phyloP scores from a whole-genome alignment of 306 rosid species.

The Cotoneaster glaucophyllus region DNA sequence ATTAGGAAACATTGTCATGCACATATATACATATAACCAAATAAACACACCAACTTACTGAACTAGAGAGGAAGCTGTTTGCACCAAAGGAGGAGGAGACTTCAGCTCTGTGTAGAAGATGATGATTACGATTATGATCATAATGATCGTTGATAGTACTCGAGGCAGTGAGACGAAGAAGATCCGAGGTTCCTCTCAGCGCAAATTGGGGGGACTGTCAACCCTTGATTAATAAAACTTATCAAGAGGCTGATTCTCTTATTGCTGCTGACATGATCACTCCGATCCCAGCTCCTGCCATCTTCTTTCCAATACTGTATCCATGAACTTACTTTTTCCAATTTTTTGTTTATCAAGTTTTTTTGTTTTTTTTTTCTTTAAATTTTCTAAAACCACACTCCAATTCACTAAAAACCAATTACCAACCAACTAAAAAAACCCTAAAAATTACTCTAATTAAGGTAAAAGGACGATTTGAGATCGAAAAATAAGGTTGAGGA shows the following conservation, averaged over 20 bases:
- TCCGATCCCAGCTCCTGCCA: slow-evolving; percentile 76
- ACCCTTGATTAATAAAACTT: slow-evolving; percentile 55
- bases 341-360: too few species aligned
- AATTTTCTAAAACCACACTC: slow-evolving; percentile 6
- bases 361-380: slow-evolving; percentile 4
- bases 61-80: slow-evolving; percentile 13
- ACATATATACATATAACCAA: slow-evolving; percentile 32
- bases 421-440: slow-evolving; percentile 12
- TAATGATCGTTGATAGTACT: neutral
- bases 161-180: slow-evolving; percentile 43
- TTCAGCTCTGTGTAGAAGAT: neutral
- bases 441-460: slow-evolving; percentile 9
- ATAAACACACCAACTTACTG: slow-evolving; percentile 39
- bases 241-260: slow-evolving; percentile 34
- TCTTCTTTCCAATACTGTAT: slow-evolving; percentile 15
- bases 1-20: slow-evolving; percentile 20
- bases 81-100: neutral
- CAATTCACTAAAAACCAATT: slow-evolving; percentile 9
- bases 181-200: slow-evolving; percentile 99
- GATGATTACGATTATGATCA: neutral
- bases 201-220: slow-evolving; percentile 44
- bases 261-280: slow-evolving; percentile 97
- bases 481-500: neutral
- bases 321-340: neutral
- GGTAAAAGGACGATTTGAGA: neutral